Conservation (phyloP, 2,329 filamentous ascomycete species). For the Pseudomassariella vexata region DNA sequence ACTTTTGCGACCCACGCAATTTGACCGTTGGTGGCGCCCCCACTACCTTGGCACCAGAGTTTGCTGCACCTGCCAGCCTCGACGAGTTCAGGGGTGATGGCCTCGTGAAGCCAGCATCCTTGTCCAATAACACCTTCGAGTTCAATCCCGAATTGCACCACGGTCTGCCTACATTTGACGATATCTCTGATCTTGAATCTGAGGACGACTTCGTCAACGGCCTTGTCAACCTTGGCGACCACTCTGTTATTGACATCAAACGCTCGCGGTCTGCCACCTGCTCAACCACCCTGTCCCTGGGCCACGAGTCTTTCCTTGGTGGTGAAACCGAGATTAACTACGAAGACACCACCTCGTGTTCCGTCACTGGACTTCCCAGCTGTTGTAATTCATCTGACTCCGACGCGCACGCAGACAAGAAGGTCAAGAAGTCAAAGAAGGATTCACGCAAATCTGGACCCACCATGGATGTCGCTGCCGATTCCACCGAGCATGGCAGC, state of each 20-base stretch:
- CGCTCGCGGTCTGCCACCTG: slow-evolving; percentile 63
- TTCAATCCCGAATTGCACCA: slow-evolving; percentile 44
- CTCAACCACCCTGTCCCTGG: slow-evolving; percentile 61
- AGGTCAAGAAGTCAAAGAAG: slow-evolving; percentile 51
- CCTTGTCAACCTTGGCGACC: slow-evolving; percentile 61
- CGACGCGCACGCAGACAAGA: slow-evolving; percentile 52
- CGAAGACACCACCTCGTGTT: slow-evolving; percentile 60
- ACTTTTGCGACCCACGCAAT: slow-evolving; percentile 89
- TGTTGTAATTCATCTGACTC: slow-evolving; percentile 49
- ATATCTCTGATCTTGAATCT: slow-evolving; percentile 83
- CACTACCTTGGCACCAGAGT: slow-evolving; percentile 51
- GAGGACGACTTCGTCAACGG: slow-evolving; percentile 80
- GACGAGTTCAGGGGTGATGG: slow-evolving; percentile 52
- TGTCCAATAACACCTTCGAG: slow-evolving; percentile 40
- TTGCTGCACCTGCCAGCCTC: slow-evolving; percentile 59
- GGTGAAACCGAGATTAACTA: slow-evolving; percentile 68
- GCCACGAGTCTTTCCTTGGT: slow-evolving; percentile 72
- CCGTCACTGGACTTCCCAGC: slow-evolving; percentile 56
- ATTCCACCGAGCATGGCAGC: slow-evolving; percentile 26
- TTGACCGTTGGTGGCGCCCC: slow-evolving; percentile 63
- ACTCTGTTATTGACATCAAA: slow-evolving; percentile 56
- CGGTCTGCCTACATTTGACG: slow-evolving; percentile 71
- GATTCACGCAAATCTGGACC: slow-evolving; percentile 27
- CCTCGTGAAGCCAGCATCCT: slow-evolving; percentile 41
- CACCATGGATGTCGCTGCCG: slow-evolving; percentile 37